Evolutionary conservation across 345 rosid species (phyloP).

Genomic region (Moricandia arvensis): DNA sequence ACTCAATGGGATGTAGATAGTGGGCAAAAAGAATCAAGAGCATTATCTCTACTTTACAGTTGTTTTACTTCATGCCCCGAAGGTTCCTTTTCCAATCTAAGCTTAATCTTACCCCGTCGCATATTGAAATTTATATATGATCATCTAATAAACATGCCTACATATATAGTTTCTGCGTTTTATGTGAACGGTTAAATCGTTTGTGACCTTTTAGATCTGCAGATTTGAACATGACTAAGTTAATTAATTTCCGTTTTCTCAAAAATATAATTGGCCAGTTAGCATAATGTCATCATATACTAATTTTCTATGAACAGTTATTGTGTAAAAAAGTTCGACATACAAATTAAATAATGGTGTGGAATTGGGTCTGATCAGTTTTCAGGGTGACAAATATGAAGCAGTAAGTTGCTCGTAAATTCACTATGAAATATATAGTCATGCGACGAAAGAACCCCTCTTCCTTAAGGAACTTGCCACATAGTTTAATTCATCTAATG

Average conservation of each 20-base stretch:
- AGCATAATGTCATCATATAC: background rate
- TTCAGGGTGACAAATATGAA: background rate
- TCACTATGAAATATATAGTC: background rate
- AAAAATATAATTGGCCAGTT: background rate
- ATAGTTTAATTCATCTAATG: background rate
- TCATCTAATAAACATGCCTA: background rate
- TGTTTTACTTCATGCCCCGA: slow-evolving; percentile 33
- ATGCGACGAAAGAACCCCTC: background rate
- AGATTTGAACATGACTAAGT: background rate
- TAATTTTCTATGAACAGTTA: background rate
- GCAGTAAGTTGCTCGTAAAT: background rate
- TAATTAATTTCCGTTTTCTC: background rate
- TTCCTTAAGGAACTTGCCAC: background rate
- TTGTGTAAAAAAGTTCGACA: background rate
- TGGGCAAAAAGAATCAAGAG: slow-evolving; percentile 31
- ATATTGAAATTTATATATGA: background rate
- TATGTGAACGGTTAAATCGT: background rate
- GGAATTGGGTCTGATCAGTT: background rate
- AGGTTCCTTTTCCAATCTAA: slow-evolving; percentile 20
- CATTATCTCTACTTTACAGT: slow-evolving; percentile 43
- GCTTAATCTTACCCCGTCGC: slow-evolving; percentile 26
- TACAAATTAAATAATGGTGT: background rate
- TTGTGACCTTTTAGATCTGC: background rate
- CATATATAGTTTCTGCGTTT: background rate
- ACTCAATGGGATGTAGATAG: slow-evolving; percentile 35